Evolutionary conservation across 2,329 filamentous ascomycete genomes (phyloP).

Genomic region (Ceratocystis diversiconidia): DNA sequence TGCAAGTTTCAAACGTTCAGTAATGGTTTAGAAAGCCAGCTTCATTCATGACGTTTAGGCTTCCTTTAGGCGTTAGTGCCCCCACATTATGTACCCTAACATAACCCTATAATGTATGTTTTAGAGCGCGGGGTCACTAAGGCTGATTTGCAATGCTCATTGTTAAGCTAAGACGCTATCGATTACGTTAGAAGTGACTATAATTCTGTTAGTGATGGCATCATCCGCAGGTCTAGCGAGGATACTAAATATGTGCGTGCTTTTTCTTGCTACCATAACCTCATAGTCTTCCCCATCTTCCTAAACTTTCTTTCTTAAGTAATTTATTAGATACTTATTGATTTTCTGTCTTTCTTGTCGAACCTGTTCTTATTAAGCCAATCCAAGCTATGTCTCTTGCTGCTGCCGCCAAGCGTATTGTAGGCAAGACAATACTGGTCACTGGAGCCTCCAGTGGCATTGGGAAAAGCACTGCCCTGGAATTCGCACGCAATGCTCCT

Average conservation of each 20-base stretch:
- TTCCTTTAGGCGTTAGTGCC: not conserved
- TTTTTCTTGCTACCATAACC: not conserved
- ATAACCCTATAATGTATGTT: not conserved
- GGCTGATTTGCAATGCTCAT: not conserved
- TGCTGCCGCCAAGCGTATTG: constrained; percentile 65
- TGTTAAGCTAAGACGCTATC: not conserved
- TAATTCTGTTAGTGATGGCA: not conserved
- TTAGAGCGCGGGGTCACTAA: too few species aligned
- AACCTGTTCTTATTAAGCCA: not conserved
- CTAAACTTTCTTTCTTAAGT: not conserved
- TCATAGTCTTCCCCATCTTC: not conserved
- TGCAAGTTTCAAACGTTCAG: not conserved
- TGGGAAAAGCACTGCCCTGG: constrained; percentile 66
- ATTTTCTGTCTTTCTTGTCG: not conserved
- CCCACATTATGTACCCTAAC: not conserved
- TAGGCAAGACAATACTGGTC: constrained; percentile 82
- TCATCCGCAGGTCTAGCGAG: not conserved
- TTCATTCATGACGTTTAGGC: not conserved
- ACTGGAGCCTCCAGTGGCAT: constrained; percentile 92
- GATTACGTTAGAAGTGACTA: not conserved
- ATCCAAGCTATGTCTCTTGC: constrained; percentile 37
- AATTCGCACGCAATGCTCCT: constrained; percentile 79
- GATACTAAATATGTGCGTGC: not conserved
- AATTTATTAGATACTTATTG: not conserved
- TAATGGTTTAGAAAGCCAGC: not conserved